Percentiles rank a stretch among this genome's conserved stretches.
phyloP scores from a whole-genome alignment of 1,284 basidiomycete genomes.

The Cutaneotrichosporon sp. region DNA sequence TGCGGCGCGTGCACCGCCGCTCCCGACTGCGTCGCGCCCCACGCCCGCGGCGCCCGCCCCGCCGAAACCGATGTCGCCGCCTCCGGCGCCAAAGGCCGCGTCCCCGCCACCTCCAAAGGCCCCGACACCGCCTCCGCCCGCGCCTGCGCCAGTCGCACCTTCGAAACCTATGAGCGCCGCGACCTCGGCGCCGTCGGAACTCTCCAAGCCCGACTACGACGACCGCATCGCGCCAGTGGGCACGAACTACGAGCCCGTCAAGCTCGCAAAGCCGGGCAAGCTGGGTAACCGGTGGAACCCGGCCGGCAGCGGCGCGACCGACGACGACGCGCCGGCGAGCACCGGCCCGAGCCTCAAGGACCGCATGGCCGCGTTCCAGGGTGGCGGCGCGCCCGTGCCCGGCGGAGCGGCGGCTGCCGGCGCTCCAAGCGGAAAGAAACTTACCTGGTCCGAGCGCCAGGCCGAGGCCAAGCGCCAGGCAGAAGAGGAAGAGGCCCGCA shows the following conservation, averaged over 20 bases:
- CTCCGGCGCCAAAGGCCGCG: slow-evolving; percentile 32
- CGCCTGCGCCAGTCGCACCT: slow-evolving; percentile 12
- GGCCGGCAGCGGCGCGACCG: slow-evolving; percentile 46
- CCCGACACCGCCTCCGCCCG: slow-evolving; percentile 18
- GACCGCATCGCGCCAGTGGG: slow-evolving; percentile 77
- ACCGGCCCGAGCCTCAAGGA: slow-evolving; percentile 30
- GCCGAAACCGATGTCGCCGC: slow-evolving; percentile 47
- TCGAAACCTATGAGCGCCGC: slow-evolving; percentile 24
- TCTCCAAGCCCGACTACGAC: slow-evolving; percentile 65
- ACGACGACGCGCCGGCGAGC: slow-evolving; percentile 36
- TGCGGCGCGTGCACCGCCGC: slow-evolving; percentile 30
- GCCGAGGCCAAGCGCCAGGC: slow-evolving; percentile 75
- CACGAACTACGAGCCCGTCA: slow-evolving; percentile 80
- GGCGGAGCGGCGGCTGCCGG: slow-evolving; percentile 12
- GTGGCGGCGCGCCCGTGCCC: slow-evolving; percentile 21
- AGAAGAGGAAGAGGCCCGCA: slow-evolving; percentile 71
- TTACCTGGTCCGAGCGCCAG: slow-evolving; percentile 87
- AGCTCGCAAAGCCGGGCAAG: slow-evolving; percentile 68
- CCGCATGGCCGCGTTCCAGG: slow-evolving; percentile 39
- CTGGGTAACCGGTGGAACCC: slow-evolving; percentile 70
- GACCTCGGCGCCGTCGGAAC: slow-evolving; percentile 26
- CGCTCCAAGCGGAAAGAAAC: slow-evolving; percentile 55
- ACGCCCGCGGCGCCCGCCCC: slow-evolving; percentile 50
- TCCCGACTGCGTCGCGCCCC: slow-evolving; percentile 29
- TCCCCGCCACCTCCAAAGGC: slow-evolving; percentile 19